Base-by-base conservation (phyloP, 352 stramenopile species). In the Globisporangium acanthophoron region DNA sequence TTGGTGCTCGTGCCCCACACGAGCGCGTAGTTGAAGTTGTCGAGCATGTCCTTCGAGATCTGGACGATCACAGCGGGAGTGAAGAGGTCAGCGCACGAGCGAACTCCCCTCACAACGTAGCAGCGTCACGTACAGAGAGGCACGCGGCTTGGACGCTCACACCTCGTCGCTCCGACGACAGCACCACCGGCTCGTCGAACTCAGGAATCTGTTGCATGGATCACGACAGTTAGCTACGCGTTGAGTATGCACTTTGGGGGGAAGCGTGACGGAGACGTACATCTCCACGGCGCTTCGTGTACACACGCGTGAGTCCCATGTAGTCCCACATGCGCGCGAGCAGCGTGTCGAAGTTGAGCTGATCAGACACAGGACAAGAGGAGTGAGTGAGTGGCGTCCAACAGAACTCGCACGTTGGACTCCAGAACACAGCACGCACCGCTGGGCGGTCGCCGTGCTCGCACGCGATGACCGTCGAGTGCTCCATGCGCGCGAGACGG, bases 1-100 rank as follows among this genome's bases (percentile, higher is more conserved):
- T 99, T 99, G 21, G 97, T 98, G 61, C 86, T 98, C 31, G 87
- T 97, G 12, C 97, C 97, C 97, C 97, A 99, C 52, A 99, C 96
- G 46, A 98, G 71, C 16, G 94, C 96, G 69, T 98, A 99, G 67
- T 98, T 98, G 69, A 99, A 99, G 66, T 99, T 97, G 62, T 96
- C 87, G 5, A 97, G 71, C 81, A 97, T 92, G 60, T 94, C 86
- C 65, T 90, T 94, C 49, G 87, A 96, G 56, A 96, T 94, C 85
- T 96, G 59, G 54, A 37, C 9, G 33, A 12, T 37, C 33, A 9
- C 5, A 12, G 43, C 43, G 43, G n/a, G 20, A 41, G 35, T 40
- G 24, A 29, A 49, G 7, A 6, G 18, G 20, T 49, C 18, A 43
- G 37, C 37, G 20, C 24, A 52, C 4, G 13, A 54, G 33, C 5